Evolutionary conservation across 371 early-diverging fungal species (phyloP), one percentile per base, ranked within the genome.

Genomic region (Pancytospora epiphaga): DNA sequence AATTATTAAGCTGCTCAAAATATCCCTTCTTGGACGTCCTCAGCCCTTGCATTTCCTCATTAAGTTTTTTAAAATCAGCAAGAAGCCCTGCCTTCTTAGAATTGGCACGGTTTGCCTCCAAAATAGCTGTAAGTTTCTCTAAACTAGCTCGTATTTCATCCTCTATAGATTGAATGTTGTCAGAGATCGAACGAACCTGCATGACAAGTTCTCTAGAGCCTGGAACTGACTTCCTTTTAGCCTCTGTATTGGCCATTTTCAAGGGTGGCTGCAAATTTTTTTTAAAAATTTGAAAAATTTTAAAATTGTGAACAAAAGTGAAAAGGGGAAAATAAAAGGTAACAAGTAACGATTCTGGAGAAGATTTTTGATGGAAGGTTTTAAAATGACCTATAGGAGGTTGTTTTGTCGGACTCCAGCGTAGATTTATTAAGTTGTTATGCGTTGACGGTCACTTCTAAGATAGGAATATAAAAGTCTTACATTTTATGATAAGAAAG

Each of bases 1-100:
- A 6, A 18, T 22, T 18, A n/a, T 67, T 52, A 12, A 32, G 32
- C 22, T 63, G 38, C 2, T 60, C 22, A 25, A 19, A 49, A 1
- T 25, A 30, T 12, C 29, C 34, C 4, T 67, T 66, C 30, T 63
- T 68, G 15, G 66, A 67, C 0, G 12, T 36, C 34, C 58, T 54
- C 3, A 72, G 32, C n/a, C 47, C 58, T 58, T 58, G 49, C n/a
- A 68, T 39, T 19, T 30, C 58, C 25, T 68, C 70, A 19, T 62
- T 47, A 29, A 40, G 36, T 15, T 62, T 39, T 33, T 49, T 40
- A 25, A 70, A 52, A 1, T 47, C 30, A 18, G 49, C 56, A 47
- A 47, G 58, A 30, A 3, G 27, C 33, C 58, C 56, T 32, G 27
- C 36, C 27, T 57, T 76, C 2, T 32, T 34, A 43, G 60, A 60